Evolutionary conservation across 2,329 filamentous ascomycete species (phyloP), one percentile per base, ranked within the genome.

Genomic region (Sclerotinia trifoliorum): DNA sequence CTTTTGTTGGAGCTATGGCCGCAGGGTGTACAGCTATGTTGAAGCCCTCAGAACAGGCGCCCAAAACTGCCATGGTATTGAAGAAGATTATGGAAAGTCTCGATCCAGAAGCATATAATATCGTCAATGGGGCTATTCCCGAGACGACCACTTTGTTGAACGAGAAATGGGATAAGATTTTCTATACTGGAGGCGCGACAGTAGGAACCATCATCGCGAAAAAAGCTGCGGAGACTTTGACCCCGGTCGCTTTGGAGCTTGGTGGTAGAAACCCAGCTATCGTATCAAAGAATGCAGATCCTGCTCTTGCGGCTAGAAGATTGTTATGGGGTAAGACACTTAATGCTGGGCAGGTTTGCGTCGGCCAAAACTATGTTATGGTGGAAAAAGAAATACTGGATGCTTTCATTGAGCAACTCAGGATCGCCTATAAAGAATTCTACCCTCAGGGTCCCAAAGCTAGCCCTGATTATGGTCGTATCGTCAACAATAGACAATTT

Each of bases 111-210:
- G 89, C 88, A 74, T 97, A 93, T 80, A 81, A 83, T 48, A 86
- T 93, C 69, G 83, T 97, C 73, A 95, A 97, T 78, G 95, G 95
- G 70, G 88, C 83, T 39, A 81, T 97, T 26, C 84, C 89, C 5
- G 93, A 97, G 83, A 93, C 91, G 5, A 92, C 91, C 57, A 88
- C 88, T 17, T 81, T 98, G 56, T 85, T 99, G 46, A 88, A 94
- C 68, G 87, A 93, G 81, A 94, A 94, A 79, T 99, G 94, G 90
- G 94, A 96, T 81, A 98, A 97, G 85, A 96, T 99, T 76, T 94
- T 95, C 83, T 99, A 97, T 82, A 99, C 95, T 0, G 95, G 95
- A 66, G 89, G 88, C 75, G 85, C 85, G 65, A 81, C 78, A 39
- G 93, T 97, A 24, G 95, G 92, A 76, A 93, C 90, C 77, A 94